Evolutionary conservation across 441 rosid genomes (phyloP), one percentile per base, ranked within the genome.

Genomic region (Geranium incanum): DNA sequence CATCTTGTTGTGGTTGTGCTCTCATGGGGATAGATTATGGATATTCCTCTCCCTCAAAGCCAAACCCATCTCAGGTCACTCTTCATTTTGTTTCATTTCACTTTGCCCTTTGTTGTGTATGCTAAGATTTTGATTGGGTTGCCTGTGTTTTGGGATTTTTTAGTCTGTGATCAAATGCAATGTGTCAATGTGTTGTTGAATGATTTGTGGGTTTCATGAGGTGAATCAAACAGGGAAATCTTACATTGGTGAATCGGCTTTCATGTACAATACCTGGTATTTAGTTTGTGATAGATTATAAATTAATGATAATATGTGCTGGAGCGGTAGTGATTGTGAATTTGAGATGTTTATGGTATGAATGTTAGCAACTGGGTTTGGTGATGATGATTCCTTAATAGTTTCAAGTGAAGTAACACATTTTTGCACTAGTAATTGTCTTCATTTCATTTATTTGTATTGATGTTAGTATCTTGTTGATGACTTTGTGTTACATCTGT

Each of bases 191-290:
- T 13, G 13, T 50, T 50, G 16, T 11, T 13, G n/a, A 11, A 13
- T 50, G 59, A n/a, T 50, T 50, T 50, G 4, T 50, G 59, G 59
- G 59, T n/a, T 50, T 50, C 59, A 11, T 50, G 59, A 50, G 59
- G 59, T 50, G 59, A 7, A 1, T 39, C 15, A 13, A 50, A 50
- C 12, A 15, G 59, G 16, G 13, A 50, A 50, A 13, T 50, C 59
- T 50, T n/a, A 50, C 16, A 13, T 5, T 11, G 59, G 3, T 50
- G 59, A 50, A 13, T 50, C 15, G 15, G 15, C 13, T 0, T 13
- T 50, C 15, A 50, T 50, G 15, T 50, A 13, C 59, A 50, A 11
- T 13, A 13, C 18, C 15, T 11, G 13, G 5, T 50, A 13, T 50
- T 11, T 13, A 13, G 52, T 45, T 1, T 45, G 52, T 45, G 13